Evolutionary conservation across 345 rosid species (phyloP).

Genomic region (Passiflora organensis): DNA sequence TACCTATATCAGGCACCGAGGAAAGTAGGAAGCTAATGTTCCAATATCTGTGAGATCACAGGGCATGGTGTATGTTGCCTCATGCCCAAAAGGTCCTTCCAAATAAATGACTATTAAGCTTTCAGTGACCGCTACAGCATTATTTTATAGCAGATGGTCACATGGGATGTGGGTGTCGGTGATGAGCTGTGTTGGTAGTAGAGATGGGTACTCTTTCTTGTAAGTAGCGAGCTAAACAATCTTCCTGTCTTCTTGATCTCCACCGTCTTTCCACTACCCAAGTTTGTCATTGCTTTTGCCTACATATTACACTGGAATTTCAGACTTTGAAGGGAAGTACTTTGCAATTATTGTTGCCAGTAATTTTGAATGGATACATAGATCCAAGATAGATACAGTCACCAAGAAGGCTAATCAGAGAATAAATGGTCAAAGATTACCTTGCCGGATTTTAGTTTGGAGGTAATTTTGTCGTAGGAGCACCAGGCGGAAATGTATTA

Average conservation of each 20-base stretch:
- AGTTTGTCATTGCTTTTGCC: no score
- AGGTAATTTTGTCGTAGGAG: background rate
- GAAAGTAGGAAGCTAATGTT: slow-evolving; percentile 7
- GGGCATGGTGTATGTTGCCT: slow-evolving; percentile 27
- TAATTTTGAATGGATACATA: no score
- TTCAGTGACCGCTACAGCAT: background rate
- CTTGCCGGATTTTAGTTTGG: no score
- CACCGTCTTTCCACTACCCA: no score
- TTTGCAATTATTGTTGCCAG: no score
- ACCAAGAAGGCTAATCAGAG: no score
- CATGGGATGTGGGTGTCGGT: slow-evolving; percentile 30
- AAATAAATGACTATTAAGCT: slow-evolving; percentile 5
- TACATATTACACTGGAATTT: no score
- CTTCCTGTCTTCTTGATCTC: background rate
- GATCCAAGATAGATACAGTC: no score
- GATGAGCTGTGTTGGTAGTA: background rate
- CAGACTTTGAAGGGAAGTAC: no score
- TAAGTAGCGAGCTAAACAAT: no score
- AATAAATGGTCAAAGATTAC: no score
- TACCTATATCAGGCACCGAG: background rate
- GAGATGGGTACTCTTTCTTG: background rate
- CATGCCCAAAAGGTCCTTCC: background rate
- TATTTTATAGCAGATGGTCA: slow-evolving; percentile 27
- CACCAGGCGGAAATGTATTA: background rate
- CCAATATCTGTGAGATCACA: background rate